A percentile compares a stretch with the other conserved stretches of the same genome.
Conservation (phyloP, 2,329 filamentous ascomycete species). For the Alternaria brassicicola region DNA sequence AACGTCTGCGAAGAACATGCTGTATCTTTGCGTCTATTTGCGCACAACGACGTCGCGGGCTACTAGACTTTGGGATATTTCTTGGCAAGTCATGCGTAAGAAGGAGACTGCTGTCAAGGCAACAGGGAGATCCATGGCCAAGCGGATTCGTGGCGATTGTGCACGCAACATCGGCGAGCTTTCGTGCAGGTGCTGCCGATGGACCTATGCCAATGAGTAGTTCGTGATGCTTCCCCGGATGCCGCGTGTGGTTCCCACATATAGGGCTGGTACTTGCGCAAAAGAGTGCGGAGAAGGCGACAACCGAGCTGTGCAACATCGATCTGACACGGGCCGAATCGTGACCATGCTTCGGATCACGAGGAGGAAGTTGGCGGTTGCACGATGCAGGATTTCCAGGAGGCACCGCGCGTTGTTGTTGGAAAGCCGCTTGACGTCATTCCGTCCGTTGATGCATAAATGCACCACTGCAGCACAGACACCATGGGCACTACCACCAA, state of each 20-base stretch:
- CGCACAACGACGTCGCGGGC: background rate
- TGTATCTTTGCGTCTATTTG: background rate
- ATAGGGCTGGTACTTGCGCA: background rate
- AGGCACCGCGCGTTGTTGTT: constrained; percentile 6
- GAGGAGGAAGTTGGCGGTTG: background rate
- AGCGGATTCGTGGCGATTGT: background rate
- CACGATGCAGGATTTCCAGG: constrained; percentile 5
- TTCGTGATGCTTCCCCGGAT: background rate
- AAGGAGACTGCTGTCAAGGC: background rate
- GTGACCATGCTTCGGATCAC: background rate
- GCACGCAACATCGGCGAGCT: background rate
- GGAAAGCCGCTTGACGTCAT: constrained; percentile 19
- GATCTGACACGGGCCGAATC: background rate
- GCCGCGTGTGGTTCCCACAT: background rate
- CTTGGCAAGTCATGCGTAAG: background rate
- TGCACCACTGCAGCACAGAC: constrained; percentile 7
- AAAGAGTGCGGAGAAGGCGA: background rate
- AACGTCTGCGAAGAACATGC: background rate
- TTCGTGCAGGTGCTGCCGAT: background rate
- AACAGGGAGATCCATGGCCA: background rate
- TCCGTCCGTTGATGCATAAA: constrained; percentile 6
- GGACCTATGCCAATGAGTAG: background rate
- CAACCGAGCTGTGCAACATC: background rate
- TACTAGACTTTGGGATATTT: background rate
- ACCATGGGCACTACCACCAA: background rate